phyloP scores from a whole-genome alignment of 805 yeast species.

The Schwanniomyces occidentalis region DNA sequence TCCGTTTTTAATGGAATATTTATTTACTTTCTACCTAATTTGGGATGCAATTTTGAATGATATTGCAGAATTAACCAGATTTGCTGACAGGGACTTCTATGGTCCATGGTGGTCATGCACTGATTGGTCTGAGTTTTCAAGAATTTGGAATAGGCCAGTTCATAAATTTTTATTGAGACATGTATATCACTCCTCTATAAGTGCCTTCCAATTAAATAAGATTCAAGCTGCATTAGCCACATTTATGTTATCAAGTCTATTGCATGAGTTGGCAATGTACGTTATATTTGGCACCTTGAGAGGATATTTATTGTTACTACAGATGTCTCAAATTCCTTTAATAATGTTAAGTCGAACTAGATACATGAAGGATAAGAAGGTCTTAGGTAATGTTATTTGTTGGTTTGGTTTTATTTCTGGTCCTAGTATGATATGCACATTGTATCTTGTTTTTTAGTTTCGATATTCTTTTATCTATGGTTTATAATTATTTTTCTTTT shows the following conservation, averaged over 20 bases:
- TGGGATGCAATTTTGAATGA: conserved; percentile 95
- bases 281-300: conserved; percentile 78
- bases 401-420: conserved; percentile 93
- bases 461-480: not conserved
- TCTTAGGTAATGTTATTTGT: conserved; percentile 77
- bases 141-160: conserved; percentile 95
- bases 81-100: conserved; percentile 90
- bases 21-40: conserved; percentile 80
- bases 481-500: conserved; percentile 5
- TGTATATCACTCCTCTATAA: conserved; percentile 88
- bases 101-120: conserved; percentile 98
- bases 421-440: conserved; percentile 83
- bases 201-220: conserved; percentile 68
- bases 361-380: conserved; percentile 53
- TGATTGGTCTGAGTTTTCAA: conserved; percentile 89
- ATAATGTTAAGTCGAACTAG: conserved; percentile 61
- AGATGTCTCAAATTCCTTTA: conserved; percentile 86
- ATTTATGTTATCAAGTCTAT: conserved; percentile 72
- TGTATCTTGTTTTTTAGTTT: conserved; percentile 70
- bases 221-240: conserved; percentile 72
- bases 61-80: conserved; percentile 82
- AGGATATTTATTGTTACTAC: conserved; percentile 77
- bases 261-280: conserved; percentile 93
- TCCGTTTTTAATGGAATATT: conserved; percentile 71
- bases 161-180: conserved; percentile 87